These are phyloP conservation scores for Paramecium pentaurelia DNA, from an alignment of 73 alveolate species.

Conservation along the genomic window DNA sequence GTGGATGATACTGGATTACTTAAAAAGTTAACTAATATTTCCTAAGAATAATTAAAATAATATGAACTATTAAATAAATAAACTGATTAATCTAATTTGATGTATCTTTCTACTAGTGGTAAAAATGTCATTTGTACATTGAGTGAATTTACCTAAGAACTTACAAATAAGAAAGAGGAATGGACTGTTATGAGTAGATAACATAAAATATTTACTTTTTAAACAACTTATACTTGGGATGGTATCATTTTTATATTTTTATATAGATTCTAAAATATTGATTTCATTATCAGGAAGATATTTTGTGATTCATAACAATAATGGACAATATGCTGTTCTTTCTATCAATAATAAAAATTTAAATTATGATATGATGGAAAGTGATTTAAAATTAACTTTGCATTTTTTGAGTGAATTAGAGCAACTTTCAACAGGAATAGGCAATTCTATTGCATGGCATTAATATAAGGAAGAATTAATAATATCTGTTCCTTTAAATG, in stretches of 20 bases:
- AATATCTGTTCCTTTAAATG: not conserved
- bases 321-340: not conserved
- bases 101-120: not conserved
- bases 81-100: not conserved
- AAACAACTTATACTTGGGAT: not conserved
- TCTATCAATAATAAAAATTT: not conserved
- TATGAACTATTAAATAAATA: not conserved
- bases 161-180: slow-evolving; percentile 19
- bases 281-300: not conserved
- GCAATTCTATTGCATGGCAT: slow-evolving; percentile 7
- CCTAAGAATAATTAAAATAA: not conserved
- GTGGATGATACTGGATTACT: slow-evolving; percentile 4
- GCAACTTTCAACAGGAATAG: not conserved
- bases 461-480: not conserved
- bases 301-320: not conserved
- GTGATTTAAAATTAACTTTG: not conserved
- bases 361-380: slow-evolving; percentile 23
- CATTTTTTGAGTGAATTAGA: slow-evolving; percentile 29
- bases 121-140: not conserved
- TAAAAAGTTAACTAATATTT: not conserved
- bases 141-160: slow-evolving; percentile 9
- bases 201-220: not conserved
- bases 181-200: slow-evolving; percentile 31
- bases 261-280: not conserved
- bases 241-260: not conserved